Base-by-base conservation (phyloP, 768 basidiomycete genomes). In the Termitomyces sp. region DNA sequence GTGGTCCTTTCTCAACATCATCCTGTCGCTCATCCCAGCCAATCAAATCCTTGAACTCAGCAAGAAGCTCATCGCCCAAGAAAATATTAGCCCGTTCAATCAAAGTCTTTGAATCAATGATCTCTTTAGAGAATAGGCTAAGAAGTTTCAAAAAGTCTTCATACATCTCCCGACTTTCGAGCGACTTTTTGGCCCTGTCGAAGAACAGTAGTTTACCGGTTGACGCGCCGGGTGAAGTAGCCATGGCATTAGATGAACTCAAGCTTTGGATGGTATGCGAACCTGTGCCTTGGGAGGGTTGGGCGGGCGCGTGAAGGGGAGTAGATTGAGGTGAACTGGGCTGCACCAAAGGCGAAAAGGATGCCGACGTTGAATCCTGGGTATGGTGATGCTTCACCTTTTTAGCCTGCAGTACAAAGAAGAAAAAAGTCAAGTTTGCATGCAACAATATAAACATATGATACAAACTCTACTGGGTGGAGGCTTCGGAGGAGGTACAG, bases 101-200 rank as follows among this genome's bases (percentile, higher is more conserved):
- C 36, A 99, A 85, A 11, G 86, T 87, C 69, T 86, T 86, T 53
- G 87, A 78, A 69, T 97, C 93, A 68, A 99, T 91, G 67, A 98
- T 88, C 61, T 97, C 95, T 67, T 89, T 91, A 15, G 92, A 88
- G 74, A 91, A 99, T 53, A 98, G 81, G 70, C 87, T 90, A 56
- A 98, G 82, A 32, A 98, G 80, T 76, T 96, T 98, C 68, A 98
- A 78, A 74, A 98, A 98, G 66, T 98, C 96, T 68, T 97, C 94
- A 68, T 92, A 94, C 42, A 86, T 81, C 56, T 90, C 90, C 62
- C 85, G 82, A 71, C 79, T 84, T 70, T 92, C 92, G 8, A 94
- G 74, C 0, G 86, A 78, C 65, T 87, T 88, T 74, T 91, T 96
- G 64, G 94, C 92, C 46, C 92, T 86, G 70, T 98, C 97, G 70